Percentiles rank a stretch among this genome's conserved stretches.
Conservation (phyloP, 495 filamentous ascomycete species). For the Chaetomium fimeti region DNA sequence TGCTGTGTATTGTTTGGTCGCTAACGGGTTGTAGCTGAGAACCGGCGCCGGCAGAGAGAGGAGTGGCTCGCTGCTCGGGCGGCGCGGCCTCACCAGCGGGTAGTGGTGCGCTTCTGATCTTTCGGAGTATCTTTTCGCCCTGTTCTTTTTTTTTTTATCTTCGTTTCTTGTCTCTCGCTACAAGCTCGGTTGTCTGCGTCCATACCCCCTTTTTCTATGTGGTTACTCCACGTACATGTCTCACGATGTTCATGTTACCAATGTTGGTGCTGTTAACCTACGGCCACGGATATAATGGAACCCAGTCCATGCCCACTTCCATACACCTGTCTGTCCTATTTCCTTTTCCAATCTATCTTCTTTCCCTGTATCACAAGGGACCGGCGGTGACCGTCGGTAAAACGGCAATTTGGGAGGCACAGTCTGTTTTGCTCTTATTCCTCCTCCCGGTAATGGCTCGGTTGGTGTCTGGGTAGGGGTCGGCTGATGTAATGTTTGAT, state of each 20-base stretch:
- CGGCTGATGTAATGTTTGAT: neutral
- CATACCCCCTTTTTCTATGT: neutral
- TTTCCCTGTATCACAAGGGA: neutral
- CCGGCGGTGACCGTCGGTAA: too few species aligned
- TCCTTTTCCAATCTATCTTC: neutral
- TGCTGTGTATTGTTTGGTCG: too few species aligned
- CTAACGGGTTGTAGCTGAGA: conserved; percentile 7
- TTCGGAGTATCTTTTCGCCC: too few species aligned
- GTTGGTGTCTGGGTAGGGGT: neutral
- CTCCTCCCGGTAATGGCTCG: neutral
- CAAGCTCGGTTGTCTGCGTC: neutral
- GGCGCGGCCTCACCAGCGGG: neutral
- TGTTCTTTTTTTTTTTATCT: neutral
- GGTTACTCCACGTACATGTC: neutral
- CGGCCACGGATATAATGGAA: conserved; percentile 1
- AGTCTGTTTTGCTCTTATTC: neutral
- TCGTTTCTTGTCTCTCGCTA: neutral
- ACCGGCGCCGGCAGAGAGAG: conserved; percentile 19
- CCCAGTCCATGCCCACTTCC: conserved; percentile 1
- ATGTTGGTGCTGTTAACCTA: neutral
- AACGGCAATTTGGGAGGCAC: neutral
- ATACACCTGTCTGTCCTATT: neutral
- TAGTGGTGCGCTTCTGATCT: neutral
- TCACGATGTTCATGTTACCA: conserved; percentile 6
- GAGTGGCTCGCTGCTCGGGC: conserved; percentile 12